Conservation (phyloP, 768 basidiomycete genomes). For the Agrocybe chaxingu region DNA sequence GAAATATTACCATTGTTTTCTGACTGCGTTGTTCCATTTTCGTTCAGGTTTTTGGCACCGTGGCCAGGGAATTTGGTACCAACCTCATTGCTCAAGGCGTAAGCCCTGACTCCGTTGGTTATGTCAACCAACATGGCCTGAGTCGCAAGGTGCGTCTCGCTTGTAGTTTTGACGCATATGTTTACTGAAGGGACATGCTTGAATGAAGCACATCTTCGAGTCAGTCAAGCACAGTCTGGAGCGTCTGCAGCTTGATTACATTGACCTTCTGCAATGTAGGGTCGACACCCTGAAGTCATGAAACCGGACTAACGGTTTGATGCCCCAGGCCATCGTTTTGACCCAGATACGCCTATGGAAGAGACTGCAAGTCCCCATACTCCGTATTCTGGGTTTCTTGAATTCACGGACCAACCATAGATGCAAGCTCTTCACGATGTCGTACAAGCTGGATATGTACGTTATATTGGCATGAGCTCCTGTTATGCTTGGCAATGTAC, state of each 20-base stretch:
- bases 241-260: slow-evolving; percentile 71
- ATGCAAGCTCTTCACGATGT: slow-evolving; percentile 72
- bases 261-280: slow-evolving; percentile 72
- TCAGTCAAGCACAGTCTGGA: slow-evolving; percentile 58
- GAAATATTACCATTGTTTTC: neutral
- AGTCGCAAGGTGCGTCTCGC: slow-evolving; percentile 26
- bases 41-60: slow-evolving; percentile 37
- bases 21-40: neutral
- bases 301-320: slow-evolving; percentile 9
- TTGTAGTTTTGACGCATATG: neutral
- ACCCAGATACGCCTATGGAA: slow-evolving; percentile 54
- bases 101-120: slow-evolving; percentile 38
- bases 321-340: slow-evolving; percentile 49
- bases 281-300: neutral
- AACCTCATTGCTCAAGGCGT: slow-evolving; percentile 7
- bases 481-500: slow-evolving; percentile 56
- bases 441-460: slow-evolving; percentile 58
- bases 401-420: slow-evolving; percentile 20
- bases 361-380: slow-evolving; percentile 37
- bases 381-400: neutral
- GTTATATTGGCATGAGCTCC: slow-evolving; percentile 60
- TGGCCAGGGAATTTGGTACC: slow-evolving; percentile 22
- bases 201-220: slow-evolving; percentile 65
- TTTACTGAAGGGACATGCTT: slow-evolving; percentile 11
- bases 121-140: slow-evolving; percentile 53